Percentiles rank a stretch among this genome's conserved stretches.
phyloP scores from a whole-genome alignment of 2,329 filamentous ascomycete species.

The Fusarium ramigenum region DNA sequence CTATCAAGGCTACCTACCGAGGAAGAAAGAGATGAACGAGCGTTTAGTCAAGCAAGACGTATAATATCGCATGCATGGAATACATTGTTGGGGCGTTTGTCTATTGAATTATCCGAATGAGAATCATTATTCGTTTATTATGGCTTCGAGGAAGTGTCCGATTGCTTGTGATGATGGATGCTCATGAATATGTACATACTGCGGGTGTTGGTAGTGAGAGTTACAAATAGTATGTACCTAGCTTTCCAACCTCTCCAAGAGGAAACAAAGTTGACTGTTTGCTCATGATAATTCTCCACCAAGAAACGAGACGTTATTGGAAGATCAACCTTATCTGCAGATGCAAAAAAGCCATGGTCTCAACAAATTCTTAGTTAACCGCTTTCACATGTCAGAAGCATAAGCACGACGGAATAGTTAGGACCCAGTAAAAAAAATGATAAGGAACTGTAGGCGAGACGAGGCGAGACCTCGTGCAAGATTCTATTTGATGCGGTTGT shows the following conservation, averaged over 20 bases:
- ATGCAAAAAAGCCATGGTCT: not conserved
- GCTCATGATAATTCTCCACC: conserved; percentile 20
- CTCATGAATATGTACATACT: not conserved
- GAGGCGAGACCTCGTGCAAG: conserved; percentile 20
- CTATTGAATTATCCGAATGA: not conserved
- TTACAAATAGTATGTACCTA: not conserved
- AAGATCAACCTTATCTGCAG: conserved; percentile 28
- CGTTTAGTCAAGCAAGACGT: not conserved
- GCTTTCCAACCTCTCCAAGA: not conserved
- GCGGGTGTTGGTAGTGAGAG: not conserved
- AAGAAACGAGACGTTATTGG: conserved; percentile 25
- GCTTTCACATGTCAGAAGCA: conserved; percentile 42
- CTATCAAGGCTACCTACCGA: not conserved
- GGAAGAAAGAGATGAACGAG: conserved; percentile 1
- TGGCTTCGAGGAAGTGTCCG: not conserved
- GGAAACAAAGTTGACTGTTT: conserved; percentile 4
- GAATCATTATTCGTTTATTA: not conserved
- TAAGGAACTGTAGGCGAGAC: conserved; percentile 10
- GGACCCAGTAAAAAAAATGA: conserved; percentile 20
- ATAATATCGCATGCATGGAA: not conserved
- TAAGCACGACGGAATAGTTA: not conserved
- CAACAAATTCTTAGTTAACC: conserved; percentile 34
- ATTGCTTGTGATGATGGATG: not conserved
- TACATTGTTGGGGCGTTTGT: conserved; percentile 11
- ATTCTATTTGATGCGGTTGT: conserved; percentile 19